A percentile compares a stretch with the other conserved stretches of the same genome.
These are phyloP conservation scores for Podaxis sp. DNA, from an alignment of 768 basidiomycete genomes.

Conservation along the genomic window DNA sequence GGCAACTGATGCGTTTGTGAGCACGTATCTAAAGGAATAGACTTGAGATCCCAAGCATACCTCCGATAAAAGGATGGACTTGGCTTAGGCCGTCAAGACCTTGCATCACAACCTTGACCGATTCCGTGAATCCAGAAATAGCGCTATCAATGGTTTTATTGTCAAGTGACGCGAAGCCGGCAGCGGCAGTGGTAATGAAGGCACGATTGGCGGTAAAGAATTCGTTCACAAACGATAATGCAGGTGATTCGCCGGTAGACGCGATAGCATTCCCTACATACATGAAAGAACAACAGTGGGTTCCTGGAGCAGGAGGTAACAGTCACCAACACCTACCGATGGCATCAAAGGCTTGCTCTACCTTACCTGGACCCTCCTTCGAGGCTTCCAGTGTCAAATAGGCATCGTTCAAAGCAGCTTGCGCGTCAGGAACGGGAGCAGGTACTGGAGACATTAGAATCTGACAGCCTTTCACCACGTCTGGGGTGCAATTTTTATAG, in stretches of 20 bases:
- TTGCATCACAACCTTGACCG: slow-evolving; percentile 24
- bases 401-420: not conserved
- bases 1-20: slow-evolving; percentile 26
- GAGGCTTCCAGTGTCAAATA: not conserved
- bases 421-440: not conserved
- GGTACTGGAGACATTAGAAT: not conserved
- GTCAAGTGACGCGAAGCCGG: slow-evolving; percentile 10
- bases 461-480: too few relatives aligned
- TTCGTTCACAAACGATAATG: slow-evolving; percentile 13
- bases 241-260: not conserved
- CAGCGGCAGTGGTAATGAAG: not conserved
- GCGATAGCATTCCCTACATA: not conserved
- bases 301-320: not conserved
- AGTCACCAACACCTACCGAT: not conserved
- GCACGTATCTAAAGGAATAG: not conserved
- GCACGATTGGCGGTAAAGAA: slow-evolving; percentile 19
- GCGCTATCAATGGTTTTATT: slow-evolving; percentile 22
- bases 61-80: slow-evolving; percentile 32
- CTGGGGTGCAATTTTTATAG: too few relatives aligned
- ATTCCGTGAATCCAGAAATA: slow-evolving; percentile 22
- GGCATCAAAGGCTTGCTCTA: not conserved
- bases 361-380: not conserved
- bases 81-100: slow-evolving; percentile 30
- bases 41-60: slow-evolving; percentile 16
- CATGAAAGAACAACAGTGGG: not conserved